Evolutionary conservation across 305 asterid species (phyloP).

Genomic region (Solanum hybrid): DNA sequence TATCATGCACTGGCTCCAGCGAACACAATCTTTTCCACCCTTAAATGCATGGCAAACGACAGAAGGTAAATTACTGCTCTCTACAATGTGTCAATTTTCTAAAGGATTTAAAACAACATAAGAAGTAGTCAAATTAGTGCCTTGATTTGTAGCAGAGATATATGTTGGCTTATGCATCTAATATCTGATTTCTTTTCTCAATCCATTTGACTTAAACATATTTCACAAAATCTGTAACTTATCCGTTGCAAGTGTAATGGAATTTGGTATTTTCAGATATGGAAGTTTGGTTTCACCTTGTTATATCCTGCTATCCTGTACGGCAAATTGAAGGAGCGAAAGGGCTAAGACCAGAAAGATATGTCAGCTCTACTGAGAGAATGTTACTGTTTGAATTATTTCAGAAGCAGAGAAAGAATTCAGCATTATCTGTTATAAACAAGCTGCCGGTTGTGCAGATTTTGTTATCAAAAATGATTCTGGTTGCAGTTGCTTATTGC

Average conservation of each 20-base stretch:
- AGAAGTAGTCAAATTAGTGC: neutral
- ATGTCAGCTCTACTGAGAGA: constrained; percentile 45
- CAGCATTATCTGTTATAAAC: constrained; percentile 52
- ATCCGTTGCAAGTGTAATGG: neutral
- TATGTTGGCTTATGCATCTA: constrained; percentile 2
- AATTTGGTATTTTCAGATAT: constrained; percentile 48
- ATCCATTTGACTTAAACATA: constrained; percentile 2
- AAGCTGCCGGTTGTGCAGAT: constrained; percentile 70
- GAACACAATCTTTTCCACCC: constrained; percentile 58
- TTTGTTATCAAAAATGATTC: constrained; percentile 61
- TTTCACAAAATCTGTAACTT: neutral
- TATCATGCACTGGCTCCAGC: constrained; percentile 69
- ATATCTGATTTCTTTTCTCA: neutral
- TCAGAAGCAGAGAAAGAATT: constrained; percentile 67
- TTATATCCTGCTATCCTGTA: constrained; percentile 77
- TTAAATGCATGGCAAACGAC: constrained; percentile 68
- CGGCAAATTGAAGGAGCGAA: constrained; percentile 35
- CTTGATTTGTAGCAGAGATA: neutral
- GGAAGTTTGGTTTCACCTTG: constrained; percentile 83
- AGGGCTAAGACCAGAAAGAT: constrained; percentile 52
- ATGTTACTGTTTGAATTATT: constrained; percentile 53
- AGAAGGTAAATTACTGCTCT: constrained; percentile 50
- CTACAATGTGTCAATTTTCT: constrained; percentile 2
- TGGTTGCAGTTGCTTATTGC: constrained; percentile 79
- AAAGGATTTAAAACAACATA: neutral